phyloP scores from a whole-genome alignment of 1,284 basidiomycete species.

The Pterula multifida region DNA sequence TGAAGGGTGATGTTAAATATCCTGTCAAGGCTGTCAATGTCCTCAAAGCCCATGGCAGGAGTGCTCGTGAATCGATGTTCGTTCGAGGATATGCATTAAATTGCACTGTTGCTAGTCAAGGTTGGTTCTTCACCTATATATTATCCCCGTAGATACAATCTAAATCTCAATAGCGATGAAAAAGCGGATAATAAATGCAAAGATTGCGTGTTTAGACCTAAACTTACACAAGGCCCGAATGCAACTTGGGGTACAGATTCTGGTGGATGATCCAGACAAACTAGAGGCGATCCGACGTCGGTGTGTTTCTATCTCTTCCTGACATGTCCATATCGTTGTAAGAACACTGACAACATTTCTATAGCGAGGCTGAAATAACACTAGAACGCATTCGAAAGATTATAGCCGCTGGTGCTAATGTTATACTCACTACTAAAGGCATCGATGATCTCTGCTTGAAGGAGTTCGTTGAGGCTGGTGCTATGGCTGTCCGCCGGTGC shows the following conservation, averaged over 20 bases:
- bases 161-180: conserved; percentile 74
- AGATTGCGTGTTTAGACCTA: conserved; percentile 98
- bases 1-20: conserved; percentile 95
- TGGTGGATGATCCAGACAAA: conserved; percentile 95
- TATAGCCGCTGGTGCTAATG: conserved; percentile 91
- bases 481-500: conserved; percentile 97
- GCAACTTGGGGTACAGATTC: conserved; percentile 96
- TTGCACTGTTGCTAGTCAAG: conserved; percentile 98
- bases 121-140: conserved; percentile 28
- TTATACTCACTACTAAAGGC: conserved; percentile 95
- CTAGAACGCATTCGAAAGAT: conserved; percentile 96
- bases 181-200: conserved; percentile 84
- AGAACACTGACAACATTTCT: too few relatives aligned
- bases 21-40: conserved; percentile 99
- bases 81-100: conserved; percentile 97
- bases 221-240: conserved; percentile 96
- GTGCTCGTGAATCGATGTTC: conserved; percentile 89
- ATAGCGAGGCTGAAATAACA: conserved; percentile 91
- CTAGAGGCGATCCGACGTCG: conserved; percentile 93
- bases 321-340: conserved; percentile 4
- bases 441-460: conserved; percentile 98
- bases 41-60: conserved; percentile 97
- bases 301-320: conserved; percentile 26
- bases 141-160: background rate
- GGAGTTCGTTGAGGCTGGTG: conserved; percentile 98